phyloP scores from a whole-genome alignment of 306 rosid genomes.

The Fagus sylvatica region DNA sequence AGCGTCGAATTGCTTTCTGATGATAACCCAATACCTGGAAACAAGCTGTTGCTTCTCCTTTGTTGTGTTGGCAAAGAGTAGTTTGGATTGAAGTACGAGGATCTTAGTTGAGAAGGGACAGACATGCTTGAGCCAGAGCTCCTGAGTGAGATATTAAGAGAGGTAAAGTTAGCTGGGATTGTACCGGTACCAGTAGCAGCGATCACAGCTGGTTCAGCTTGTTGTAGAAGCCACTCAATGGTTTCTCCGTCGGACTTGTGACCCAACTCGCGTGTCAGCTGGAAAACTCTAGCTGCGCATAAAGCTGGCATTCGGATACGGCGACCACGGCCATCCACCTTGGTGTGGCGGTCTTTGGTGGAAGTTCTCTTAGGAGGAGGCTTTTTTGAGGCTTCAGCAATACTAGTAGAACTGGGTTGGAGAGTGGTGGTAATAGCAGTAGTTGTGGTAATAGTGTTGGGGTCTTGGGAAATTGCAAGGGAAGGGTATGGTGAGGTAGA shows the following conservation, averaged over 20 bases:
- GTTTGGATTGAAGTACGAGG: constrained; percentile 77
- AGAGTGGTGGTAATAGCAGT: constrained; percentile 20
- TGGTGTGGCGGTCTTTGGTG: constrained; percentile 90
- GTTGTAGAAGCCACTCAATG: constrained; percentile 87
- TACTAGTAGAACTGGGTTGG: neutral
- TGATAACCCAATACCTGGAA: constrained; percentile 59
- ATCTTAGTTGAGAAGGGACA: constrained; percentile 71
- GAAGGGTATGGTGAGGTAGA: constrained; percentile 60
- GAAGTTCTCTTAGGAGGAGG: constrained; percentile 70
- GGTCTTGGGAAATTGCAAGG: constrained; percentile 47
- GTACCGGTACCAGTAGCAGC: constrained; percentile 97
- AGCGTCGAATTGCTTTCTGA: constrained; percentile 49
- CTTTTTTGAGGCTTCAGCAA: constrained; percentile 56
- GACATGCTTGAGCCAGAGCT: constrained; percentile 96
- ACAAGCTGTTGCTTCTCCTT: constrained; percentile 38
- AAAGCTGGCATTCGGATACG: constrained; percentile 91
- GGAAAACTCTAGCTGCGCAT: constrained; percentile 86
- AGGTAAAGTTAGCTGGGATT: constrained; percentile 88
- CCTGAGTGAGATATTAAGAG: constrained; percentile 69
- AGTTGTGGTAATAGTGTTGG: constrained; percentile 25
- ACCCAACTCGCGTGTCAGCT: constrained; percentile 78
- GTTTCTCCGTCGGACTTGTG: constrained; percentile 90
- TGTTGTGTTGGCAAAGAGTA: constrained; percentile 42
- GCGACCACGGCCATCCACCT: constrained; percentile 87
- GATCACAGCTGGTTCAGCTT: constrained; percentile 82